Conservation (phyloP, 768 basidiomycete genomes). For the Pleurotus giganteus region DNA sequence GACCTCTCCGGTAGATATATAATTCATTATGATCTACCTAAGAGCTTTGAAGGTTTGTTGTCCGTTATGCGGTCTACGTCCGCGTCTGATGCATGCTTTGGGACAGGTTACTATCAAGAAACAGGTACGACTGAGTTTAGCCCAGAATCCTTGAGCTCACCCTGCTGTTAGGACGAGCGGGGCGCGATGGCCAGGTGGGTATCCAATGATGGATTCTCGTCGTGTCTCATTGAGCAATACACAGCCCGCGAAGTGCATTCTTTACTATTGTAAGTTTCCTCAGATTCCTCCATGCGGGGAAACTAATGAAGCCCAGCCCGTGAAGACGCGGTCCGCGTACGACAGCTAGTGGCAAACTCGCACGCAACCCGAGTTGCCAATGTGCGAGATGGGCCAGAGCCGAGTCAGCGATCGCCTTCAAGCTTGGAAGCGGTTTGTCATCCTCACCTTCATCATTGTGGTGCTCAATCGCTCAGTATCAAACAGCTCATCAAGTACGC, state of each 20-base stretch:
- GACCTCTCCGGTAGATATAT: conserved; percentile 48
- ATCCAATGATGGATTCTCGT: background rate
- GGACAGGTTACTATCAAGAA: conserved; percentile 81
- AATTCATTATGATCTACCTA: conserved; percentile 80
- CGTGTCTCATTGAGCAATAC: background rate
- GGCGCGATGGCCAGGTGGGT: conserved; percentile 69
- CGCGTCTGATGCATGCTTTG: background rate
- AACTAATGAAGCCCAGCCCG: conserved; percentile 45
- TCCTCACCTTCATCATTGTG: background rate
- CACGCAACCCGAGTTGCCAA: conserved; percentile 47
- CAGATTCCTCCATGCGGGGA: background rate
- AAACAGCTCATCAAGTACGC: conserved; percentile 43
- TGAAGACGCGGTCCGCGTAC: conserved; percentile 66
- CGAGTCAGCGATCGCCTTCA: conserved; percentile 64
- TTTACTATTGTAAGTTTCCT: conserved; percentile 70
- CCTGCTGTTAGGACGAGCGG: conserved; percentile 59
- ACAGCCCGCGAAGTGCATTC: conserved; percentile 78
- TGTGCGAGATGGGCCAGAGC: conserved; percentile 49
- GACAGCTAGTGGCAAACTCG: conserved; percentile 45
- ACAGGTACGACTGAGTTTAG: conserved; percentile 48
- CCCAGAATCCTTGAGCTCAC: background rate
- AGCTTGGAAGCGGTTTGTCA: conserved; percentile 60
- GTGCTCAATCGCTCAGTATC: conserved; percentile 3
- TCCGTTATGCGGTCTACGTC: background rate
- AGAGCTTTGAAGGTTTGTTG: conserved; percentile 72